Percentiles rank a stretch among this genome's conserved stretches.
Conservation (phyloP, 2,329 filamentous ascomycete genomes). For the Penicillium sp. region DNA sequence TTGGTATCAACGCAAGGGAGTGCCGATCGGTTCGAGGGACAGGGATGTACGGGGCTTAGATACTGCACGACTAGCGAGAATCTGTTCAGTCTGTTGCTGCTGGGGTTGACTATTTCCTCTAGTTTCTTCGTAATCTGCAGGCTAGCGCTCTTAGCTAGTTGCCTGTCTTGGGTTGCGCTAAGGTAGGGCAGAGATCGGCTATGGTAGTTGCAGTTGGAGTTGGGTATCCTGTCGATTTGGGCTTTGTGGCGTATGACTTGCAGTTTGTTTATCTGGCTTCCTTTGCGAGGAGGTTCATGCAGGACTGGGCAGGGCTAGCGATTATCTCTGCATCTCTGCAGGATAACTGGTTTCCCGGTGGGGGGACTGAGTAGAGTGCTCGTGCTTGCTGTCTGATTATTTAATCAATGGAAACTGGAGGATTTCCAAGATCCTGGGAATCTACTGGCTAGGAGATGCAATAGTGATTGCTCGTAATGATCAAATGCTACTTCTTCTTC, state of each 20-base stretch:
- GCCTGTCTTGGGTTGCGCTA: neutral
- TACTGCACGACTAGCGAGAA: slow-evolving; percentile 1
- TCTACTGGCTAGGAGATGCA: neutral
- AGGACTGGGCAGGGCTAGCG: neutral
- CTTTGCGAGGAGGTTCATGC: neutral
- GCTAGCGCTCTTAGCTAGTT: neutral
- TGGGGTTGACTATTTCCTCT: neutral
- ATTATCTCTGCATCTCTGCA: neutral
- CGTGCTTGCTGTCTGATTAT: neutral
- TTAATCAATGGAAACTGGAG: neutral
- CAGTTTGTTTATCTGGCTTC: slow-evolving; percentile 8
- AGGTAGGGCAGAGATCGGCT: neutral
- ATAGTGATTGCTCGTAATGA: neutral
- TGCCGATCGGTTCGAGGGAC: slow-evolving; percentile 11
- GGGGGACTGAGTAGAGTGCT: neutral
- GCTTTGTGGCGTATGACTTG: slow-evolving; percentile 14
- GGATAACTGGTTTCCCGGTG: neutral
- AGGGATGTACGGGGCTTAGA: slow-evolving; percentile 12
- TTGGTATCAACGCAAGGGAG: slow-evolving; percentile 24
- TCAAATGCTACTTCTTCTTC: neutral
- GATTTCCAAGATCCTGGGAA: neutral
- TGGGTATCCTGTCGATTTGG: neutral
- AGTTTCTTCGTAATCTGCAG: neutral
- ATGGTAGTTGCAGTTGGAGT: too few relatives aligned
- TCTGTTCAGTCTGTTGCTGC: neutral